phyloP scores from a whole-genome alignment of 2,329 filamentous ascomycete species.

The Aspergillus glaucus region DNA sequence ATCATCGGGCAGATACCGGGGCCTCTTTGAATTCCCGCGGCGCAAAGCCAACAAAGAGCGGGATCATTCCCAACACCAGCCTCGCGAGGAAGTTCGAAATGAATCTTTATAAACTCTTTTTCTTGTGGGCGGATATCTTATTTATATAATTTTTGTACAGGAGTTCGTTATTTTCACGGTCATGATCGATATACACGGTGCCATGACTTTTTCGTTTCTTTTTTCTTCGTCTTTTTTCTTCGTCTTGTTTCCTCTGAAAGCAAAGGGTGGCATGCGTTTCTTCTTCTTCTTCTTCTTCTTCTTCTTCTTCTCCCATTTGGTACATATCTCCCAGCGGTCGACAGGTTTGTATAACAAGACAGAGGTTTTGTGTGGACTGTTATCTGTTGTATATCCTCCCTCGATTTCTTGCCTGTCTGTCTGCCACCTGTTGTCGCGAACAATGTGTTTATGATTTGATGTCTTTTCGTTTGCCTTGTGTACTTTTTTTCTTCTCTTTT shows the following conservation, averaged over 20 bases:
- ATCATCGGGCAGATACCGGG: conserved; percentile 35
- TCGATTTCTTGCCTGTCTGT: conserved; percentile 1
- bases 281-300: conserved; percentile 10
- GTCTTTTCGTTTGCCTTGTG: conserved; percentile 15
- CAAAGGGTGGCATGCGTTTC: neutral
- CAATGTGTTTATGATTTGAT: conserved; percentile 31
- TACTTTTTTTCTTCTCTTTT: conserved; percentile 7
- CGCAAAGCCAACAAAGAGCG: conserved; percentile 39
- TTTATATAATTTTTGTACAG: neutral
- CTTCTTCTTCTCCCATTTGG: neutral
- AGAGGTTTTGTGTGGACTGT: conserved; percentile 6
- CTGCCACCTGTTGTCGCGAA: too few relatives aligned
- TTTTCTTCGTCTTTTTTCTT: conserved; percentile 19
- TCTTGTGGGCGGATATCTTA: neutral
- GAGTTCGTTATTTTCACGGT: neutral
- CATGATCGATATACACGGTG: neutral
- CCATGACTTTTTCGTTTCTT: neutral
- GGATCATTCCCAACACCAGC: conserved; percentile 28
- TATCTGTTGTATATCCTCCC: conserved; percentile 22
- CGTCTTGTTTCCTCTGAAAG: neutral
- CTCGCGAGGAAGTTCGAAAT: conserved; percentile 29
- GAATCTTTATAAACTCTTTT: conserved; percentile 17
- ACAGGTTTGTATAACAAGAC: conserved; percentile 16
- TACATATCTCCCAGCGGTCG: neutral
- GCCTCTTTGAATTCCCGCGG: conserved; percentile 40